phyloP scores from a whole-genome alignment of 805 yeast species.

The Metschnikowia bowlesiae region DNA sequence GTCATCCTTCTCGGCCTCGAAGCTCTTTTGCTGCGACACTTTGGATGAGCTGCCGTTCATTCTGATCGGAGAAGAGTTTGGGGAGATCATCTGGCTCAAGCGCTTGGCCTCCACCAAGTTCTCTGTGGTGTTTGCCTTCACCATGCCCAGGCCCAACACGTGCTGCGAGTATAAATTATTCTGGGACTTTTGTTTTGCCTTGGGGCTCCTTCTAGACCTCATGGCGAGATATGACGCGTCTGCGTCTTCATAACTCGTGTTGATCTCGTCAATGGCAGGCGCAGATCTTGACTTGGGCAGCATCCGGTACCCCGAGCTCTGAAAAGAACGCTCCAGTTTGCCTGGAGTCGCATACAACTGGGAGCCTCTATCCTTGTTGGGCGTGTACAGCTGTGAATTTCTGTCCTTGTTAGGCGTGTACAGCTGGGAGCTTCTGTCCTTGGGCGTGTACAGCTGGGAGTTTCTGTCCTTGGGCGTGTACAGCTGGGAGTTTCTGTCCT shows the following conservation, averaged over 20 bases:
- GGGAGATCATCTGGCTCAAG: slow-evolving; percentile 14
- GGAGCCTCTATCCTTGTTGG: not conserved
- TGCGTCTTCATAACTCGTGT: slow-evolving; percentile 9
- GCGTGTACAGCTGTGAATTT: not conserved
- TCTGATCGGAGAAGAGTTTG: slow-evolving; percentile 21
- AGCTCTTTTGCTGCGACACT: not conserved
- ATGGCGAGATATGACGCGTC: slow-evolving; percentile 6
- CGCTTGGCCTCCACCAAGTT: slow-evolving; percentile 10
- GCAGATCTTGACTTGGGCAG: slow-evolving; percentile 10
- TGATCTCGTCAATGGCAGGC: slow-evolving; percentile 12
- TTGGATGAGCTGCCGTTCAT: not conserved
- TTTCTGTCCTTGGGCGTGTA: not conserved
- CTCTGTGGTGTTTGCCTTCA: slow-evolving; percentile 13
- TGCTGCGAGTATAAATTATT: slow-evolving; percentile 15
- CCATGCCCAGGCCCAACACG: slow-evolving; percentile 15
- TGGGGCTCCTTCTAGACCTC: slow-evolving; percentile 3
- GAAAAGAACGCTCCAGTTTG: slow-evolving; percentile 6
- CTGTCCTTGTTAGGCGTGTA: not conserved
- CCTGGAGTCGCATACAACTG: slow-evolving; percentile 6
- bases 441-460: too few relatives aligned
- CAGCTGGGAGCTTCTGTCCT: not conserved
- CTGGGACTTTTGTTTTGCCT: not conserved
- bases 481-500: not conserved
- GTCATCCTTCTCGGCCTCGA: slow-evolving; percentile 14
- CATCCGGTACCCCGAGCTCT: not conserved